phyloP scores from a whole-genome alignment of 2,329 filamentous ascomycete genomes.

The Fusarium chaquense region DNA sequence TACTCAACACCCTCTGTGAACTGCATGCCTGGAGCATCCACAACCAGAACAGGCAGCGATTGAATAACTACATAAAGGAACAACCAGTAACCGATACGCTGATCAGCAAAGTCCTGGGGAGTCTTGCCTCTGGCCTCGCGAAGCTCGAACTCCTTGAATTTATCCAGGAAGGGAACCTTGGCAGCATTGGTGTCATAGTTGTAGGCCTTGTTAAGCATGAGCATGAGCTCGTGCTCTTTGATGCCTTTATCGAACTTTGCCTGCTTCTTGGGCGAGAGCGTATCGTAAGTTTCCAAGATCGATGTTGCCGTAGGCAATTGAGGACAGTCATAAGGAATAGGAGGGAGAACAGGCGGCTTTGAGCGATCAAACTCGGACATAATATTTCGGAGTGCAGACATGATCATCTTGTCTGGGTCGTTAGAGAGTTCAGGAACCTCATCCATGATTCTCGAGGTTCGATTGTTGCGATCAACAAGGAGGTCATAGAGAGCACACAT shows the following conservation, averaged over 20 bases:
- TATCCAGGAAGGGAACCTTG: constrained; percentile 72
- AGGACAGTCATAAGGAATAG: constrained; percentile 90
- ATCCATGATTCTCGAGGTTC: constrained; percentile 84
- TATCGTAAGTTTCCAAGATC: constrained; percentile 72
- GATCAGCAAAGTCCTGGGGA: constrained; percentile 75
- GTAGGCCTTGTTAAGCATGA: constrained; percentile 83
- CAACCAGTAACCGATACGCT: constrained; percentile 82
- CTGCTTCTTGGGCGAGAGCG: constrained; percentile 78
- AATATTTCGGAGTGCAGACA: constrained; percentile 80
- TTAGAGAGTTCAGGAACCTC: constrained; percentile 68
- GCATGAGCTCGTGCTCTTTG: constrained; percentile 81
- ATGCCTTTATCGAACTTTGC: constrained; percentile 77
- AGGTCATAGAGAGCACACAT: constrained; percentile 90
- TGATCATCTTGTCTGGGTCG: constrained; percentile 69
- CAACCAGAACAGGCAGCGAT: constrained; percentile 79
- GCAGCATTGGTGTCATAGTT: constrained; percentile 77
- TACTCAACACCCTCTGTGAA: constrained; percentile 81
- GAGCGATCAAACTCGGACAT: constrained; percentile 90
- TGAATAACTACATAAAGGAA: constrained; percentile 85
- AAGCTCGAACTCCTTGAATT: constrained; percentile 78
- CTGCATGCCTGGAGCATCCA: constrained; percentile 78
- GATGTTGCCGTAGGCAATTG: constrained; percentile 77
- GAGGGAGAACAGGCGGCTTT: constrained; percentile 88
- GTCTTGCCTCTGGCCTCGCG: constrained; percentile 74
- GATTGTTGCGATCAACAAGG: constrained; percentile 80